Evolutionary conservation across 164 flowering plant species (phyloP).

Genomic region (Santalum album): DNA sequence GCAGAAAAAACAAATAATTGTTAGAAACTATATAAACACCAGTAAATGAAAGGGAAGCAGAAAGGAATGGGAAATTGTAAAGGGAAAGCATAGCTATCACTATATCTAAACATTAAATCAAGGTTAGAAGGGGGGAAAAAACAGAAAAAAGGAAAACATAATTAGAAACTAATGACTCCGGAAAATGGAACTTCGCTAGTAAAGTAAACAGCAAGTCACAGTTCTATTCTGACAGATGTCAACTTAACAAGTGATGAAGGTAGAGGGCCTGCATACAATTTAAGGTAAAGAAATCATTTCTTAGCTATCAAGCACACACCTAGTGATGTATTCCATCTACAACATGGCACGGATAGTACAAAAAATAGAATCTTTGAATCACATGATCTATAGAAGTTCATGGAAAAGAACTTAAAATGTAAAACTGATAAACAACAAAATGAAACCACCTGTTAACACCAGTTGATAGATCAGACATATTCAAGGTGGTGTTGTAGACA

Average conservation of each 20-base stretch:
- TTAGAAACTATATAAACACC: slow-evolving; percentile 4
- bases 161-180: too few relatives aligned
- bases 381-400: not conserved
- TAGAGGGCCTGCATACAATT: too few relatives aligned
- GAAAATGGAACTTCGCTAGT: not conserved
- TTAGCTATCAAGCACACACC: too few relatives aligned
- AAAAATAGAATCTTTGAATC: too few relatives aligned
- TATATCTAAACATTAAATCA: not conserved
- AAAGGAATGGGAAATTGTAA: not conserved
- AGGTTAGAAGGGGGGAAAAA: not conserved
- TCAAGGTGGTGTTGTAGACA: slow-evolving; percentile 86
- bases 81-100: too few relatives aligned
- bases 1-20: slow-evolving; percentile 10
- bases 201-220: too few relatives aligned
- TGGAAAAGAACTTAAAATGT: too few relatives aligned
- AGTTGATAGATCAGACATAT: slow-evolving; percentile 84
- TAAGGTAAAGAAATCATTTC: too few relatives aligned
- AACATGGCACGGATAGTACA: too few relatives aligned
- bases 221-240: too few relatives aligned
- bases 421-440: not conserved
- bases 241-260: too few relatives aligned
- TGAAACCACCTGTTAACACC: slow-evolving; percentile 77
- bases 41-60: not conserved
- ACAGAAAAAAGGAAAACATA: not conserved
- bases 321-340: too few relatives aligned